phyloP scores from a whole-genome alignment of 2,329 filamentous ascomycete genomes.

The Annulohypoxylon truncatum region DNA sequence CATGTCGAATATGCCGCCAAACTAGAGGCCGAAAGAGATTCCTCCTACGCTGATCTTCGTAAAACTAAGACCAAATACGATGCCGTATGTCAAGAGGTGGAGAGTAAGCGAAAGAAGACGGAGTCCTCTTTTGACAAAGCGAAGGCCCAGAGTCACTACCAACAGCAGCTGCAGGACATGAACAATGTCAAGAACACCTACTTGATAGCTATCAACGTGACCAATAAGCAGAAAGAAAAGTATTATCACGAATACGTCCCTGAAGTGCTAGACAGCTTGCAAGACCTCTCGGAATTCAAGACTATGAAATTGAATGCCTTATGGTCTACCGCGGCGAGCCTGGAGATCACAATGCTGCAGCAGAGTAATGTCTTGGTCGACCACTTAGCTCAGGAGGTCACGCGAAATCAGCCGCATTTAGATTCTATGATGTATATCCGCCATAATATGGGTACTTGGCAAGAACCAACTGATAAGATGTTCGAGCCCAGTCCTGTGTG shows the following conservation, averaged over 20 bases:
- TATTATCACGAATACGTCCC: slow-evolving; percentile 98
- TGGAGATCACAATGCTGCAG: slow-evolving; percentile 83
- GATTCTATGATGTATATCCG: slow-evolving; percentile 98
- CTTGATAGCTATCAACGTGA: slow-evolving; percentile 93
- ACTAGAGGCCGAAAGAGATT: slow-evolving; percentile 88
- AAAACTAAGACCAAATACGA: slow-evolving; percentile 97
- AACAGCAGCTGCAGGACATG: slow-evolving; percentile 94
- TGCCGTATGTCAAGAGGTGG: slow-evolving; percentile 90
- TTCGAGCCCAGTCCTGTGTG: slow-evolving; percentile 98
- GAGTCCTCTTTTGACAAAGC: slow-evolving; percentile 94
- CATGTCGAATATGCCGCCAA: slow-evolving; percentile 90
- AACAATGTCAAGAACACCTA: slow-evolving; percentile 99
- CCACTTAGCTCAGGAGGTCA: slow-evolving; percentile 82
- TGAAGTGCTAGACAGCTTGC: slow-evolving; percentile 90
- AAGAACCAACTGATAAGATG: slow-evolving; percentile 83
- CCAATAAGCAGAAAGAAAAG: slow-evolving; percentile 96
- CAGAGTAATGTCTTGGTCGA: slow-evolving; percentile 78
- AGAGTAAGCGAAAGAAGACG: slow-evolving; percentile 92
- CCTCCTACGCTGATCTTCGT: slow-evolving; percentile 83
- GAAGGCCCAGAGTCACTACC: slow-evolving; percentile 91
- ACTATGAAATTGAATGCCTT: slow-evolving; percentile 85
- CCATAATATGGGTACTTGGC: slow-evolving; percentile 85
- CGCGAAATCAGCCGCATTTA: slow-evolving; percentile 85
- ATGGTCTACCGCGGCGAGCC: slow-evolving; percentile 82
- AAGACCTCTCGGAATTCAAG: slow-evolving; percentile 92